Conservation (phyloP, 257 asterid species). For the Solanum appendiculatum region DNA sequence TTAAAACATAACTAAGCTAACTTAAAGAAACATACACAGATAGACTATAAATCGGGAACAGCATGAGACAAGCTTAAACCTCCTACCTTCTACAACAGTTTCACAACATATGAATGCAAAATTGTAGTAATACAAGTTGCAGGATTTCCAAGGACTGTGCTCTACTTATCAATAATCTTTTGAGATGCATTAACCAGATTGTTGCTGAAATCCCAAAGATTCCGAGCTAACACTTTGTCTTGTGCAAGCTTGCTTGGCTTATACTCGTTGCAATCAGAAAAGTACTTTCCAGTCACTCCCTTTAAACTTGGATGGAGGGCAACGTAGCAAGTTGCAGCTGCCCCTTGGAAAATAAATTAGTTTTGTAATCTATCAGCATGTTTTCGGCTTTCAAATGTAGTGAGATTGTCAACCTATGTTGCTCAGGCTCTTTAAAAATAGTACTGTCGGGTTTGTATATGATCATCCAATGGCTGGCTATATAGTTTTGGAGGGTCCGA, state of each 20-base stretch:
- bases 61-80: neutral
- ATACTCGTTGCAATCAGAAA: slow-evolving; percentile 33
- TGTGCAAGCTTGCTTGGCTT: slow-evolving; percentile 35
- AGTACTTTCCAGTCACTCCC: slow-evolving; percentile 43
- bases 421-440: neutral
- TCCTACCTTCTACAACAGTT: neutral
- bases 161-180: neutral
- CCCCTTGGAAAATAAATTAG: slow-evolving; percentile 29
- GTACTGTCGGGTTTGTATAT: neutral
- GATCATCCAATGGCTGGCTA: no score
- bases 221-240: slow-evolving; percentile 32
- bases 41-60: neutral
- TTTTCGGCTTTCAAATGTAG: neutral
- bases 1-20: neutral
- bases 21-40: neutral
- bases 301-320: slow-evolving; percentile 63
- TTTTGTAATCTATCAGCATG: neutral
- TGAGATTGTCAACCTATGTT: neutral
- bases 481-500: fast-evolving
- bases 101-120: neutral
- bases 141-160: neutral
- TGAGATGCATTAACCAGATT: slow-evolving; percentile 8
- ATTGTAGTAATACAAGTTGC: no score
- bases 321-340: slow-evolving; percentile 63
- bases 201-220: slow-evolving; percentile 48